A percentile compares a stretch with the other conserved stretches of the same genome.
These are phyloP conservation scores for Parascedosporium putredinis DNA, from an alignment of 2,329 filamentous ascomycete species.

Conservation along the genomic window DNA sequence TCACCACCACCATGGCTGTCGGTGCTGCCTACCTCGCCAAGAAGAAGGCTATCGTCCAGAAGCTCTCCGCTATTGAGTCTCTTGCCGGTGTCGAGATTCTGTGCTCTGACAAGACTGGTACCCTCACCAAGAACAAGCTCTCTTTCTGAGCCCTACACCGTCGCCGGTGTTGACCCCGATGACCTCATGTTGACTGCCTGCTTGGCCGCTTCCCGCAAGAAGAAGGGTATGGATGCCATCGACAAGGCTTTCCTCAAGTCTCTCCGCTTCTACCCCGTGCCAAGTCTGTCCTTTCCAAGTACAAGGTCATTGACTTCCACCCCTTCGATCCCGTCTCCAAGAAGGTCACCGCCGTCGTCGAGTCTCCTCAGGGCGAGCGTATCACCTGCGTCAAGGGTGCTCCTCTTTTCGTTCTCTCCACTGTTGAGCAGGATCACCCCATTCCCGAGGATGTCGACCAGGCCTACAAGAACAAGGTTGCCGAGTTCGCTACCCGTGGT, in stretches of 20 bases:
- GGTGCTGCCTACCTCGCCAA: constrained; percentile 84
- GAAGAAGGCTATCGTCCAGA: constrained; percentile 89
- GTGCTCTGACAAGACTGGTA: constrained; percentile 91
- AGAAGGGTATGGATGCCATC: constrained; percentile 91
- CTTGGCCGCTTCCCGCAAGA: constrained; percentile 82
- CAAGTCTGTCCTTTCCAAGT: constrained; percentile 71
- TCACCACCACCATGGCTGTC: constrained; percentile 91
- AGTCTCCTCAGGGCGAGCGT: constrained; percentile 72
- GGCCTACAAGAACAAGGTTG: constrained; percentile 86
- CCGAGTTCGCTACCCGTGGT: constrained; percentile 83
- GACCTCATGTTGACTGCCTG: constrained; percentile 90
- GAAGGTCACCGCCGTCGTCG: constrained; percentile 76
- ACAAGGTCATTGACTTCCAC: constrained; percentile 74
- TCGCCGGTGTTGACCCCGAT: constrained; percentile 71
- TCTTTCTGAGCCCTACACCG: constrained; percentile 73
- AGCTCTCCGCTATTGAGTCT: constrained; percentile 84
- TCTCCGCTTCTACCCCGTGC: constrained; percentile 69
- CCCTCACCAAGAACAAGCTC: constrained; percentile 92
- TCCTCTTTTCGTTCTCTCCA: constrained; percentile 77
- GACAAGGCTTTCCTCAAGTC: constrained; percentile 91
- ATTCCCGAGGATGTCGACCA: constrained; percentile 67
- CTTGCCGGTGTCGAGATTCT: constrained; percentile 88
- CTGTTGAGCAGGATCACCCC: constrained; percentile 74
- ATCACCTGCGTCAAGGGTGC: constrained; percentile 89
- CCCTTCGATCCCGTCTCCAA: constrained; percentile 91